phyloP scores from a whole-genome alignment of 2,329 filamentous ascomycete genomes.

The Phyllosticta paracitricarpa region DNA sequence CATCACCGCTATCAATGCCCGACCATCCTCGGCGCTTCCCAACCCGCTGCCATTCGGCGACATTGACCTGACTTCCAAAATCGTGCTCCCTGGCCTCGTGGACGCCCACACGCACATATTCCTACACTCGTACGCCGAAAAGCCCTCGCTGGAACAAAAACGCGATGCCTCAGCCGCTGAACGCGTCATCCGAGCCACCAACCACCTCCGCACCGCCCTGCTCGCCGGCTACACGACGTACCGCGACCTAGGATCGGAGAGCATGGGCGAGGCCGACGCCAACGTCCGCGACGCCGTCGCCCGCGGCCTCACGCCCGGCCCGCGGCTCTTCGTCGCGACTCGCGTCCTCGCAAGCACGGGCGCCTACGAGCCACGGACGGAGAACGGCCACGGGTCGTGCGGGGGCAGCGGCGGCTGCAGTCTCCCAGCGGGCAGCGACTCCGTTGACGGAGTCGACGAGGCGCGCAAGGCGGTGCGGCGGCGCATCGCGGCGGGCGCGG shows the following conservation, averaged over 20 bases:
- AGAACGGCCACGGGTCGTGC: conserved; percentile 27
- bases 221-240: conserved; percentile 51
- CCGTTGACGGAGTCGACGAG: conserved; percentile 39
- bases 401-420: conserved; percentile 16
- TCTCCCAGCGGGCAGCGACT: conserved; percentile 32
- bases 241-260: conserved; percentile 46
- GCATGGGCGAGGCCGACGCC: conserved; percentile 40
- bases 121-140: conserved; percentile 35
- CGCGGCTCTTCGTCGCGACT: conserved; percentile 47
- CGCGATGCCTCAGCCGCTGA: conserved; percentile 50
- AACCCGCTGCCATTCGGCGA: conserved; percentile 25
- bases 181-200: conserved; percentile 43
- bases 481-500: conserved; percentile 22
- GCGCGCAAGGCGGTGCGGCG: conserved; percentile 24
- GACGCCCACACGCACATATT: conserved; percentile 50
- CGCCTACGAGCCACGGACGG: conserved; percentile 40
- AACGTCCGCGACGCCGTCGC: conserved; percentile 45
- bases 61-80: conserved; percentile 45
- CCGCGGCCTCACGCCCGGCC: conserved; percentile 44
- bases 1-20: conserved; percentile 28
- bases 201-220: conserved; percentile 43
- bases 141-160: conserved; percentile 39
- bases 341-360: conserved; percentile 41
- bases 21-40: conserved; percentile 15
- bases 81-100: conserved; percentile 43